These are phyloP conservation scores for Acacia pycnantha DNA, from an alignment of 331 rosid species.

Conservation along the genomic window DNA sequence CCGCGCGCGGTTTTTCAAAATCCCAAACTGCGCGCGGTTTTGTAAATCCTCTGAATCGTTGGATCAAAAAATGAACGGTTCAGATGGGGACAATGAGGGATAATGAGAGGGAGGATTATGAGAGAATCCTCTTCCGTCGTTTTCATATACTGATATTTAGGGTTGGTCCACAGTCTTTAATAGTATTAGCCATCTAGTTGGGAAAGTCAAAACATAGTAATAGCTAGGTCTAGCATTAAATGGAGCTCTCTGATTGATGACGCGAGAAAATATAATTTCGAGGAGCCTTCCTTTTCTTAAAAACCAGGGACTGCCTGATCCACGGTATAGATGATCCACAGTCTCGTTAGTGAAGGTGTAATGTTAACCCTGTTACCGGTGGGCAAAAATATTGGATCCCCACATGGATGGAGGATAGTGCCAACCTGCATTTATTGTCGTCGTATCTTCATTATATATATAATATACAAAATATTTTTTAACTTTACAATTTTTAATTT, in stretches of 20 bases:
- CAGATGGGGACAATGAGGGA: too few relatives aligned
- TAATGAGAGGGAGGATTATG: too few relatives aligned
- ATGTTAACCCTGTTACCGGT: conserved; percentile 11
- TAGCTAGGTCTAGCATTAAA: conserved; percentile 12
- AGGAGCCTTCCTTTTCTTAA: conserved; percentile 44
- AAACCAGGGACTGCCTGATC: conserved; percentile 55
- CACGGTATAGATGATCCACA: conserved; percentile 38
- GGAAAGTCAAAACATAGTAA: conserved; percentile 19
- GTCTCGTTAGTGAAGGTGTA: conserved; percentile 28
- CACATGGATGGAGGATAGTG: conserved; percentile 27
- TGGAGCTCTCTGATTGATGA: conserved; percentile 47
- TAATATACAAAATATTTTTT: neutral
- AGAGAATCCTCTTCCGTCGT: too few relatives aligned
- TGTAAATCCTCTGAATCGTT: too few relatives aligned
- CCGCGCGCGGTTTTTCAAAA: too few relatives aligned
- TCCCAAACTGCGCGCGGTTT: too few relatives aligned
- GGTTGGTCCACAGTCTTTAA: conserved; percentile 54
- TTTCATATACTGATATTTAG: neutral
- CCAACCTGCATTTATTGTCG: conserved; percentile 25
- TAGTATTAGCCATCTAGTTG: conserved; percentile 23
- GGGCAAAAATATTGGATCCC: conserved; percentile 12
- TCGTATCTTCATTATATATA: neutral
- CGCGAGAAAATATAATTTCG: conserved; percentile 42
- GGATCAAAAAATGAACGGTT: too few relatives aligned
- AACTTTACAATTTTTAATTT: neutral